These are phyloP conservation scores for Aspergillus leporis DNA, from an alignment of 495 filamentous ascomycete genomes.

Conservation along the genomic window DNA sequence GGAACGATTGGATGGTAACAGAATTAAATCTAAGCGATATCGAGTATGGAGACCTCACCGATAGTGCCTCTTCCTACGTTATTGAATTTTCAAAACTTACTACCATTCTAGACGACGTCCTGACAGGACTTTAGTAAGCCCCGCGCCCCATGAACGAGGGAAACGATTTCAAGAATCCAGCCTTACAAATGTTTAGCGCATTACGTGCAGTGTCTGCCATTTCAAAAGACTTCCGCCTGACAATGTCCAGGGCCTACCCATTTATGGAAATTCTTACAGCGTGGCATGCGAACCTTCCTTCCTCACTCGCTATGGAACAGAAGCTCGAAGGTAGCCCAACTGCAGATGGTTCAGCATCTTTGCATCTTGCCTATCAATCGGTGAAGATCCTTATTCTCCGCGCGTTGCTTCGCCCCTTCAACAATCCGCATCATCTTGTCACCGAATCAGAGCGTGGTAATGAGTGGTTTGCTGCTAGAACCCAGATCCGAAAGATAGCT, in stretches of 20 bases:
- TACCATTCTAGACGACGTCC: background rate
- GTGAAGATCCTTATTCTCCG: constrained; percentile 6
- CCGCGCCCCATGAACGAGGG: background rate
- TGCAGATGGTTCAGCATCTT: background rate
- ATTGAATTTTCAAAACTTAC: background rate
- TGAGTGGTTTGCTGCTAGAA: background rate
- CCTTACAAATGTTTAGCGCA: background rate
- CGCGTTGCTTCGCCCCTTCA: constrained; percentile 7
- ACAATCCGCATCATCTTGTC: background rate
- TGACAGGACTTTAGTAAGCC: background rate
- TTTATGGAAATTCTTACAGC: background rate
- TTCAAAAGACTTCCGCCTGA: background rate
- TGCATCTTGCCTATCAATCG: constrained; percentile 5
- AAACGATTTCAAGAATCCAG: background rate
- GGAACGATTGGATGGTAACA: constrained; percentile 2
- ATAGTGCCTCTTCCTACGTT: background rate
- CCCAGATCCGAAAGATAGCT: background rate
- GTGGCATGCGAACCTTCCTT: background rate
- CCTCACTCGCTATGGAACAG: background rate
- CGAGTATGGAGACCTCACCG: background rate
- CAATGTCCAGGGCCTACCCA: background rate
- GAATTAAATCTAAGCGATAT: background rate
- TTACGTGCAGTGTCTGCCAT: background rate
- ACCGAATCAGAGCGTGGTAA: background rate
- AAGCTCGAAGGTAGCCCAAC: background rate